Base-by-base conservation (phyloP, 331 rosid genomes). In the Stylosanthes scabra region DNA sequence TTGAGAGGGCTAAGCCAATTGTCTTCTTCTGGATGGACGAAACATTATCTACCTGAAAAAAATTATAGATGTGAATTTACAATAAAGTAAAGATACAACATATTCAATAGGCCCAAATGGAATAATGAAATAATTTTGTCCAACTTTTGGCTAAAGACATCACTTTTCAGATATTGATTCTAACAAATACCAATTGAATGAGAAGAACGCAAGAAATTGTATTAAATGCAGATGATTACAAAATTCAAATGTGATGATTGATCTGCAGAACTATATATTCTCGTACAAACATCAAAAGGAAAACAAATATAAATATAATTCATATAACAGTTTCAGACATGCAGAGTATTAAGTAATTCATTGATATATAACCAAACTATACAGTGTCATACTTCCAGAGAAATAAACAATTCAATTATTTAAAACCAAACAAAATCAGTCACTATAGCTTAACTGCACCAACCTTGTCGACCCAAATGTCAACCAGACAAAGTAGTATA, bases 401-500 rank as follows among this genome's bases (percentile, higher is more conserved):
- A 44, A 59, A 16, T 14, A 27, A 66, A 54, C 8, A 49, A 71
- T 52, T 51, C 66, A 73, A 69, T 27, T 56, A 63, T 63, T 77
- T 20, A 6, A 8, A 29, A 59, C 12, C 56, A 68, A 80, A 74
- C 71, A 31, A 31, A 31, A 31, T 31, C 5, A 31, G 37, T 31
- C 37, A 31, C 5, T 31, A 31, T 52, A 77, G 76, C 67, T 59
- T 40, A 63, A 65, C 54, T 31, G 34, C 37, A 80, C 91, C 72
- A 75, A 94, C 98, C 98, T 94, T 89, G 83, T 94, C 98, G 66
- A 94, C 89, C 98, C 98, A 94, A 77, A 94, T 27, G 79, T 94
- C 97, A 78, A 89, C 93, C 74, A 94, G 88, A 82, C 85, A 86
- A 85, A 94, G 91, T 83, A 94, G 93, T 74, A 94, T 66, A 83